A percentile compares a stretch with the other conserved stretches of the same genome.
Evolutionary conservation across 352 stramenopile species (phyloP).

Genomic region (Pythium scleroteichum): DNA sequence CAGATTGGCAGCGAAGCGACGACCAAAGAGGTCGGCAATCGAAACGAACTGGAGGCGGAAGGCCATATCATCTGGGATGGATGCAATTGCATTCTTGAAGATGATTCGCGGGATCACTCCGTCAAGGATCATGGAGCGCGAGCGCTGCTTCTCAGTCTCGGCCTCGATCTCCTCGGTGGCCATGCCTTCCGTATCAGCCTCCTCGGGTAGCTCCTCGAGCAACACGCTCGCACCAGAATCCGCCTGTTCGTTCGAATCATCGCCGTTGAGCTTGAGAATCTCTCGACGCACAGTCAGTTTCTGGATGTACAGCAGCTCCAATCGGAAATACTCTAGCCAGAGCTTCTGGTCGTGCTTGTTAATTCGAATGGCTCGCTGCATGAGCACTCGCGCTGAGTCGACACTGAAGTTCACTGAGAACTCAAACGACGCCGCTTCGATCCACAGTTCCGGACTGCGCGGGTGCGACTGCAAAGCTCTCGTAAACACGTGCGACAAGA

Average conservation of each 20-base stretch:
- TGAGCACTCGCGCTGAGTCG: slow-evolving; percentile 85
- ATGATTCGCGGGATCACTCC: slow-evolving; percentile 84
- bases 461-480: slow-evolving; percentile 87
- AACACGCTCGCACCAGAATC: slow-evolving; percentile 42
- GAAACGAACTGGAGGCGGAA: slow-evolving; percentile 80
- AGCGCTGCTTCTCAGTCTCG: slow-evolving; percentile 53
- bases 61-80: slow-evolving; percentile 56
- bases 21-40: slow-evolving; percentile 76
- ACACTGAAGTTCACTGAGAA: slow-evolving; percentile 87
- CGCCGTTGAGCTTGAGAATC: slow-evolving; percentile 69
- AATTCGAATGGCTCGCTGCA: slow-evolving; percentile 92
- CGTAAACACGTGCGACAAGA: slow-evolving; percentile 82
- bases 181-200: slow-evolving; percentile 29
- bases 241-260: slow-evolving; percentile 18
- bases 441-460: slow-evolving; percentile 86
- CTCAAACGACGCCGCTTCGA: slow-evolving; percentile 90
- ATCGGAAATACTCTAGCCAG: slow-evolving; percentile 90
- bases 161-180: slow-evolving; percentile 26
- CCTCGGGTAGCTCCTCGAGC: slow-evolving; percentile 47
- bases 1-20: slow-evolving; percentile 54
- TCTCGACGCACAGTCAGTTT: slow-evolving; percentile 84
- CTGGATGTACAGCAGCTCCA: slow-evolving; percentile 91
- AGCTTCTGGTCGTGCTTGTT: slow-evolving; percentile 81
- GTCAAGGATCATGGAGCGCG: slow-evolving; percentile 72
- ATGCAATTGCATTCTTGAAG: slow-evolving; percentile 68